phyloP scores from a whole-genome alignment of 352 stramenopile genomes.

The Aphanomyces astaci region DNA sequence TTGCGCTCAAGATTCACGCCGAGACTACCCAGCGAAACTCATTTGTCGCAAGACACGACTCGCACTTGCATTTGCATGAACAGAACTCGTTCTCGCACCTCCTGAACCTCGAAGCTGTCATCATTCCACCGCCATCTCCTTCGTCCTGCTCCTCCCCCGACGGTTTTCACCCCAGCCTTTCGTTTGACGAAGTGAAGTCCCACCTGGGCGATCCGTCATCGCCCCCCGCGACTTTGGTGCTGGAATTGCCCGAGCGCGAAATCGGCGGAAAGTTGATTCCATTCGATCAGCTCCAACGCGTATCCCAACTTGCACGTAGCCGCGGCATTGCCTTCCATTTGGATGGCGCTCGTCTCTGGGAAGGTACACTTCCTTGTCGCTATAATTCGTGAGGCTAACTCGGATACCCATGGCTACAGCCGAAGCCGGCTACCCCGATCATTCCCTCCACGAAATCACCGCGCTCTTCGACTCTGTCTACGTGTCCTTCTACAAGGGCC shows the following conservation, averaged over 20 bases:
- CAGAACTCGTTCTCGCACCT: slow-evolving; percentile 38
- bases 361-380: slow-evolving; percentile 32
- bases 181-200: slow-evolving; percentile 21
- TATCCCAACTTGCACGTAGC: slow-evolving; percentile 29
- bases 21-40: neutral
- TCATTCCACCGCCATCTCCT: slow-evolving; percentile 20
- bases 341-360: slow-evolving; percentile 58
- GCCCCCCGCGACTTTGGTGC: slow-evolving; percentile 23
- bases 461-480: slow-evolving; percentile 50
- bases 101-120: slow-evolving; percentile 34
- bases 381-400: neutral
- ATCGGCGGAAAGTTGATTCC: slow-evolving; percentile 48
- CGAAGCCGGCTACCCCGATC: neutral
- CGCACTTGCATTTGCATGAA: slow-evolving; percentile 51
- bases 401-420: neutral
- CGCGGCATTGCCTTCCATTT: slow-evolving; percentile 43
- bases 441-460: slow-evolving; percentile 29
- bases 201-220: neutral
- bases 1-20: slow-evolving; percentile 22
- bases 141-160: slow-evolving; percentile 5
- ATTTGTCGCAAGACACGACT: slow-evolving; percentile 50
- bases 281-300: slow-evolving; percentile 40
- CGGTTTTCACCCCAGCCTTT: slow-evolving; percentile 22
- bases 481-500: slow-evolving; percentile 60
- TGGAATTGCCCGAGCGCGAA: slow-evolving; percentile 58